These are phyloP conservation scores for Ampelocalamus luodianensis DNA, from an alignment of 176 grass and related monocot genomes.

Conservation along the genomic window DNA sequence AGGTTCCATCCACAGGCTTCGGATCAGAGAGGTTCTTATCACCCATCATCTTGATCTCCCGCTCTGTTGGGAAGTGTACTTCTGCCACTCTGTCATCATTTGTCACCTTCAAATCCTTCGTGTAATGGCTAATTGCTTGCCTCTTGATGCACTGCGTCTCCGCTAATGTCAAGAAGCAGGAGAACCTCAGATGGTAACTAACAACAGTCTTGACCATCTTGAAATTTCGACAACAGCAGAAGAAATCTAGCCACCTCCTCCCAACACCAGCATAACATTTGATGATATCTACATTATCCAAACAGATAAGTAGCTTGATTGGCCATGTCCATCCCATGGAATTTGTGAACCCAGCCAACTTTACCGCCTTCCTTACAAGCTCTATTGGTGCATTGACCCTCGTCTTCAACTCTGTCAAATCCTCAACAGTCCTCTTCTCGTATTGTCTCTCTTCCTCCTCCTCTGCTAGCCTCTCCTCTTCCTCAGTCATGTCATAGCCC, in stretches of 20 bases:
- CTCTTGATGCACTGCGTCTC: constrained; percentile 90
- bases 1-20: constrained; percentile 74
- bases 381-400: constrained; percentile 73
- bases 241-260: constrained; percentile 89
- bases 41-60: constrained; percentile 95
- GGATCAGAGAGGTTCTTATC: constrained; percentile 77
- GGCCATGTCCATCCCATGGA: constrained; percentile 79
- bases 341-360: constrained; percentile 91
- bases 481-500: constrained; percentile 45
- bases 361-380: constrained; percentile 73
- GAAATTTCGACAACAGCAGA: constrained; percentile 89
- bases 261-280: constrained; percentile 94
- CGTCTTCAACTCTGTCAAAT: constrained; percentile 87
- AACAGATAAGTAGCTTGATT: constrained; percentile 84
- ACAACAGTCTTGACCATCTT: constrained; percentile 88
- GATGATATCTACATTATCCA: constrained; percentile 90
- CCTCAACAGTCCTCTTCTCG: constrained; percentile 72
- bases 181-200: constrained; percentile 93
- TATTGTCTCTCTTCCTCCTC: constrained; percentile 79
- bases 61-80: constrained; percentile 77
- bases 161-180: constrained; percentile 88
- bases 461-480: constrained; percentile 60
- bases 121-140: constrained; percentile 87
- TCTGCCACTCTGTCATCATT: constrained; percentile 56
- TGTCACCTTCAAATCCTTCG: constrained; percentile 80